Conservation (phyloP, 345 rosid species). For the Chamaenerion angustifolium region DNA sequence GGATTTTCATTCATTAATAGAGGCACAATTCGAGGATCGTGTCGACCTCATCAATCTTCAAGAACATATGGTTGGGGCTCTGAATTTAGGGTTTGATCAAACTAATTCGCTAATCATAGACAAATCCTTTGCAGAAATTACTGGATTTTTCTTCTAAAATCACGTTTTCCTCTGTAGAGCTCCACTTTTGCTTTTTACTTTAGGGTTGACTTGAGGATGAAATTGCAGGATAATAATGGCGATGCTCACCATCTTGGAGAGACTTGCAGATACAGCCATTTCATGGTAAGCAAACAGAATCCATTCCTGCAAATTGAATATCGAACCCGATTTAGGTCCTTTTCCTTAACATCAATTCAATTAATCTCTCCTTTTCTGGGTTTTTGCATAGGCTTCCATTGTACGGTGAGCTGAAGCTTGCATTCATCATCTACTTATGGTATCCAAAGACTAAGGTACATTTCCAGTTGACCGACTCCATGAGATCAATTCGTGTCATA, state of each 20-base stretch:
- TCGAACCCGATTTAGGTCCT: no score
- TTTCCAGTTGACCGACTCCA: not conserved
- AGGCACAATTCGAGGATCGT: no score
- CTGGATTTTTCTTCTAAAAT: not conserved
- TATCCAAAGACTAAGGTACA: conserved; percentile 28
- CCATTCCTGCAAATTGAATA: no score
- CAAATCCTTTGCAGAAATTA: no score
- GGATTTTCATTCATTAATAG: no score
- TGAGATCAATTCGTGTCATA: not conserved
- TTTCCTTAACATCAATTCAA: no score
- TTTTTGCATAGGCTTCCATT: conserved; percentile 24
- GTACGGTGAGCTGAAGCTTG: conserved; percentile 31
- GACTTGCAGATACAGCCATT: conserved; percentile 26
- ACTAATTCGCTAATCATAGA: no score
- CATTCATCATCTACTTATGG: conserved; percentile 30
- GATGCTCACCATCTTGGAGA: conserved; percentile 26
- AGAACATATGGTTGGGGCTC: no score
- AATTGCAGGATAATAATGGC: conserved; percentile 35
- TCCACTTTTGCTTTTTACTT: no score
- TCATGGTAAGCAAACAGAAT: conserved; percentile 23
- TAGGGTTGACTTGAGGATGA: not conserved
- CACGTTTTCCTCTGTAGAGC: not conserved
- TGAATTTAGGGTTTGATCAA: no score
- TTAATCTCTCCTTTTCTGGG: not conserved
- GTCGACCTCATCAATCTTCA: no score